Percentiles rank a stretch among this genome's conserved stretches.
Evolutionary conservation across 1,139 yeast species (phyloP).

Genomic region (Cylindricascospora bacillispora): DNA sequence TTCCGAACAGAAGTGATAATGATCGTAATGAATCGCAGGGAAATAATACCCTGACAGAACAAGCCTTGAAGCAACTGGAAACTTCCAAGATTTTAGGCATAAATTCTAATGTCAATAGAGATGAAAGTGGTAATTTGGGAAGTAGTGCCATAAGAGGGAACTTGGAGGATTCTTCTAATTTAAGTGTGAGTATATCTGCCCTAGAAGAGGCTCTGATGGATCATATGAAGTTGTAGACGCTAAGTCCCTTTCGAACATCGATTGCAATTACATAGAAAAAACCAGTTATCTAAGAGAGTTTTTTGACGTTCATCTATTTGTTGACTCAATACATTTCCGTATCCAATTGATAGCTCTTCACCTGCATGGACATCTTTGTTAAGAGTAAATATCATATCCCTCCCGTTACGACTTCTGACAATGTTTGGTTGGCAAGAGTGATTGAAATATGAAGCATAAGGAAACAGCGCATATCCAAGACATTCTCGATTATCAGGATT

Average conservation of each 20-base stretch:
- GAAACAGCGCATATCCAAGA: conserved; percentile 54
- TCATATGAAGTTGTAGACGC: conserved; percentile 6
- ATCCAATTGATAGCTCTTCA: conserved; percentile 50
- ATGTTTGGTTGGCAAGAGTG: conserved; percentile 51
- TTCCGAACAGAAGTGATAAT: too few relatives aligned
- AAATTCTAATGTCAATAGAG: conserved; percentile 1
- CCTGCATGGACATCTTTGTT: conserved; percentile 27
- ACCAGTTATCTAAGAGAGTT: conserved; percentile 43
- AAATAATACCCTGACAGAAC: conserved; percentile 5
- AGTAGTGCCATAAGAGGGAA: not conserved
- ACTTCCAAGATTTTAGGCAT: conserved; percentile 15
- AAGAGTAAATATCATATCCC: conserved; percentile 29
- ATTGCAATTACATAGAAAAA: conserved; percentile 44
- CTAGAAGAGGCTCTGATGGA: conserved; percentile 34
- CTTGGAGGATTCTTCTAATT: conserved; percentile 18
- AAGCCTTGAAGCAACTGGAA: conserved; percentile 14
- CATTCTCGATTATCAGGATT: conserved; percentile 41
- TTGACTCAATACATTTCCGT: conserved; percentile 41
- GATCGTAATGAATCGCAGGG: conserved; percentile 1
- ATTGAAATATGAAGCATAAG: conserved; percentile 59
- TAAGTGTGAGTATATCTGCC: conserved; percentile 34
- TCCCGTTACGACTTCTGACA: conserved; percentile 26
- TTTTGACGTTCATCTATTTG: conserved; percentile 32
- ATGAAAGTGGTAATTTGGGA: conserved; percentile 7
- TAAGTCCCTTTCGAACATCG: conserved; percentile 28